These are phyloP conservation scores for Piloderma croceum DNA, from an alignment of 768 basidiomycete genomes.

Conservation along the genomic window DNA sequence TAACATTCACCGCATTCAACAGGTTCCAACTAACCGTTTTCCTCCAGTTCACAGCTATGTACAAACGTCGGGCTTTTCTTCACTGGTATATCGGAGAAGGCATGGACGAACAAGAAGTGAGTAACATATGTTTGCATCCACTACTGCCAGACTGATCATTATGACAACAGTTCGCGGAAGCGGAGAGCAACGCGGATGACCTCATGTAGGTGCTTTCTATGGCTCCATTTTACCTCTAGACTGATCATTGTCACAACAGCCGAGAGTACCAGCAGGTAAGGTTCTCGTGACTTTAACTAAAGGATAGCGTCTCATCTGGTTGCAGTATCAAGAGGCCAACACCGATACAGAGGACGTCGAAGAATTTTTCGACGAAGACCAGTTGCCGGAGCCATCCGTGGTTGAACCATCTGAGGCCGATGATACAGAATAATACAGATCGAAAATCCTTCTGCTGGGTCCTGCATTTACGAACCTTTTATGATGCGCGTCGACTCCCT, in stretches of 20 bases:
- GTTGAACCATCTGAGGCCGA: too few species aligned
- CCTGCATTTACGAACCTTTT: too few species aligned
- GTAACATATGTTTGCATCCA: too few species aligned
- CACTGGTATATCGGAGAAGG: conserved; percentile 92
- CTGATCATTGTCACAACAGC: too few species aligned
- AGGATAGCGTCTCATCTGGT: neutral
- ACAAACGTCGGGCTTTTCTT: conserved; percentile 77
- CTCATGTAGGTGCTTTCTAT: conserved; percentile 54
- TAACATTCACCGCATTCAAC: too few species aligned
- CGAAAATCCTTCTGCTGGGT: too few species aligned
- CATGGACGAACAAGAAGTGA: conserved; percentile 83
- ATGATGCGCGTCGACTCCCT: too few species aligned
- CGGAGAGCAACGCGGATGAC: conserved; percentile 78
- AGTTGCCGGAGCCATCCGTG: too few species aligned
- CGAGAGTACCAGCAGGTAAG: conserved; percentile 38
- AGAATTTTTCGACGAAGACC: conserved; percentile 13
- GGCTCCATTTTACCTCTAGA: too few species aligned
- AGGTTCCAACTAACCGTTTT: conserved; percentile 8
- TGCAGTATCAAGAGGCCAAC: conserved; percentile 57
- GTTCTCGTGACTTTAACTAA: neutral
- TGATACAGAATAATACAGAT: too few species aligned
- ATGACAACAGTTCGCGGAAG: conserved; percentile 81
- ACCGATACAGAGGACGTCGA: conserved; percentile 39
- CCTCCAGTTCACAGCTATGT: conserved; percentile 70
- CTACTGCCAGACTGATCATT: too few species aligned